A percentile compares a stretch with the other conserved stretches of the same genome.
These are phyloP conservation scores for Henckelia pumila DNA, from an alignment of 257 asterid genomes.

Conservation along the genomic window DNA sequence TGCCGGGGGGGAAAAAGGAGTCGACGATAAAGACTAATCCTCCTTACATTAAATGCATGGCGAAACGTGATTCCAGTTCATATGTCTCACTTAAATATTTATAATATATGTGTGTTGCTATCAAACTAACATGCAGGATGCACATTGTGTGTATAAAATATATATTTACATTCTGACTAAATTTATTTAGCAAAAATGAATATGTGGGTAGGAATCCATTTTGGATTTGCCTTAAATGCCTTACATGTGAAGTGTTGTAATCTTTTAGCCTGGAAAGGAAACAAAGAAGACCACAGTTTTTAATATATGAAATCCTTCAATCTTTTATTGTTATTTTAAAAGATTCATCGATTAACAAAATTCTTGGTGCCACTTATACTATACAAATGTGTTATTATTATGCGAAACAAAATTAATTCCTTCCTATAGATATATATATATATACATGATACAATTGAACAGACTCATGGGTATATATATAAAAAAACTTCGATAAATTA, in stretches of 20 bases:
- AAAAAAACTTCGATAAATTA: too few species aligned
- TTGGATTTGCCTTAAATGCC: constrained; percentile 55
- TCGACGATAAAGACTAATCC: constrained; percentile 20
- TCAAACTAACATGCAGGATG: constrained; percentile 12
- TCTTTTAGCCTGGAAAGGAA: constrained; percentile 28
- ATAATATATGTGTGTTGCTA: constrained; percentile 9
- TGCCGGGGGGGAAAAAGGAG: too few species aligned
- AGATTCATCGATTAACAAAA: neutral
- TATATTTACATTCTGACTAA: neutral
- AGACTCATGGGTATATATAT: too few species aligned
- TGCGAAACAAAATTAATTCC: too few species aligned
- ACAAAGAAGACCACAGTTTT: constrained; percentile 2
- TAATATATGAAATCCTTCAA: constrained; percentile 3
- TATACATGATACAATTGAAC: too few species aligned
- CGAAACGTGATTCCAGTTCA: constrained; percentile 24
- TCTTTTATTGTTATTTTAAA: neutral
- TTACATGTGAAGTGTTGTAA: constrained; percentile 40
- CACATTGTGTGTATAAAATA: constrained; percentile 2
- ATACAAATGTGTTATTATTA: too few species aligned
- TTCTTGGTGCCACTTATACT: too few species aligned
- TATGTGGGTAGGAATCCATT: constrained; percentile 36
- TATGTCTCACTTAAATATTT: constrained; percentile 13
- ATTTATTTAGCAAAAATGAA: constrained; percentile 20
- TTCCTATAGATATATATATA: too few species aligned
- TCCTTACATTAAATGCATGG: constrained; percentile 13